A percentile compares a stretch with the other conserved stretches of the same genome.
Evolutionary conservation across 345 rosid genomes (phyloP).

Genomic region (Linum lewisii): DNA sequence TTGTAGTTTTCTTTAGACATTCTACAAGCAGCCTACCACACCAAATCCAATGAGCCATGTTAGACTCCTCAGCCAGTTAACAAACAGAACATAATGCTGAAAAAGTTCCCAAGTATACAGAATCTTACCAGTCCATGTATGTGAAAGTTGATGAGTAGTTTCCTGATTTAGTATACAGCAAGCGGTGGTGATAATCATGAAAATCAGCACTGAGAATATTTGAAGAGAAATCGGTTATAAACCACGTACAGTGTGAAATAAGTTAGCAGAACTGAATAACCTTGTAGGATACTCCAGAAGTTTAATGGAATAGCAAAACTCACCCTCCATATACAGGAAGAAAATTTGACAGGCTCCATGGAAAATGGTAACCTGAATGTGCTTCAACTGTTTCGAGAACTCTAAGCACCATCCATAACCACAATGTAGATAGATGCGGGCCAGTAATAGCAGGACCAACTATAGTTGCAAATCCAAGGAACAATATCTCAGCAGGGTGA

Average conservation of each 20-base stretch:
- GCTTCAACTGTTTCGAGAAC: slow-evolving; percentile 97
- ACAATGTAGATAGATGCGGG: slow-evolving; percentile 80
- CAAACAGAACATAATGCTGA: slow-evolving; percentile 1
- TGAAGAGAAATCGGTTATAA: slow-evolving; percentile 6
- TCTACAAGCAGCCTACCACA: not conserved
- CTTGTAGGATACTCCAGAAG: not conserved
- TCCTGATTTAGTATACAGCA: slow-evolving; percentile 93
- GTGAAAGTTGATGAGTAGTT: slow-evolving; percentile 90
- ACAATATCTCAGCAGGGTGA: slow-evolving; percentile 90
- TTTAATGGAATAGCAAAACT: slow-evolving; percentile 14
- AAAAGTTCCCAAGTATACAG: slow-evolving; percentile 1
- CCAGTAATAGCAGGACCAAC: slow-evolving; percentile 96
- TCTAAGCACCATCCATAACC: slow-evolving; percentile 92
- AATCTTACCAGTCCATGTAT: slow-evolving; percentile 92
- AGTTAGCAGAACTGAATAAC: not conserved
- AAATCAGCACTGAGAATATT: slow-evolving; percentile 73
- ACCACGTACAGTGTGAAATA: not conserved
- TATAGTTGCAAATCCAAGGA: slow-evolving; percentile 91
- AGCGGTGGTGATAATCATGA: slow-evolving; percentile 95
- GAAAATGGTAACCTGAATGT: slow-evolving; percentile 97
- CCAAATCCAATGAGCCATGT: not conserved
- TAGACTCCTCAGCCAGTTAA: not conserved
- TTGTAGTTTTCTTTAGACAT: not conserved
- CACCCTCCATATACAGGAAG: slow-evolving; percentile 96
- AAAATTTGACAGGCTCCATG: slow-evolving; percentile 93